A percentile compares a stretch with the other conserved stretches of the same genome.
phyloP scores from a whole-genome alignment of 2,329 filamentous ascomycete species.

The Ophiosphaerella herpotricha region DNA sequence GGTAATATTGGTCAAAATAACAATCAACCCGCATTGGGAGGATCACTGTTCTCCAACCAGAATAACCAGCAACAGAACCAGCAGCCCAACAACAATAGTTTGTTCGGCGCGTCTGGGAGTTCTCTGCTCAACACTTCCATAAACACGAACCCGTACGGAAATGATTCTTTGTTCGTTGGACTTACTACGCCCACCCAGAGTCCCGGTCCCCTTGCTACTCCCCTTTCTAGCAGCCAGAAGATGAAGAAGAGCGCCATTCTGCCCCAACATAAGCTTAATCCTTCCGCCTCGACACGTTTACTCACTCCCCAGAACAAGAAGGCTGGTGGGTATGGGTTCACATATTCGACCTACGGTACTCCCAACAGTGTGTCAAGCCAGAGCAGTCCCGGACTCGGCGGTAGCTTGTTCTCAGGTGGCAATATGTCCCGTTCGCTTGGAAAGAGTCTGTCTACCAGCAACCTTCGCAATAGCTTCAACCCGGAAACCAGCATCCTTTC shows the following conservation, averaged over 20 bases:
- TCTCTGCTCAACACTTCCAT: conserved; percentile 55
- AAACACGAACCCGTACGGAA: conserved; percentile 86
- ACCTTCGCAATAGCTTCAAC: conserved; percentile 78
- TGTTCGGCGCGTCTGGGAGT: conserved; percentile 61
- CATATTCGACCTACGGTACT: conserved; percentile 88
- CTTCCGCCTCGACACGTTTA: conserved; percentile 76
- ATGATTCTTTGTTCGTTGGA: conserved; percentile 80
- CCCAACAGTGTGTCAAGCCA: conserved; percentile 73
- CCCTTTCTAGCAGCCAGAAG: conserved; percentile 76
- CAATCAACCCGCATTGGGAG: conserved; percentile 41
- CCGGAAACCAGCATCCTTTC: conserved; percentile 84
- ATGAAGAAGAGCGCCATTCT: conserved; percentile 78
- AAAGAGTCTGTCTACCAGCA: conserved; percentile 89
- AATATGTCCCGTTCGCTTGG: conserved; percentile 73
- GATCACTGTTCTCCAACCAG: conserved; percentile 51
- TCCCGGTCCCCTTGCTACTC: conserved; percentile 89
- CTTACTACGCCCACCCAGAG: conserved; percentile 69
- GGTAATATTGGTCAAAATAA: conserved; percentile 48
- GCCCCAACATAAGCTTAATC: conserved; percentile 86
- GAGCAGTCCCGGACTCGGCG: conserved; percentile 69
- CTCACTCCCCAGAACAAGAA: conserved; percentile 78
- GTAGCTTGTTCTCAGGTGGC: conserved; percentile 50
- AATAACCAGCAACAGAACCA: conserved; percentile 50
- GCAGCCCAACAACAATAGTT: conserved; percentile 45
- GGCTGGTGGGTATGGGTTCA: conserved; percentile 77